These are phyloP conservation scores for Geoglossum cookeanum DNA, from an alignment of 2,329 filamentous ascomycete species.

Conservation along the genomic window DNA sequence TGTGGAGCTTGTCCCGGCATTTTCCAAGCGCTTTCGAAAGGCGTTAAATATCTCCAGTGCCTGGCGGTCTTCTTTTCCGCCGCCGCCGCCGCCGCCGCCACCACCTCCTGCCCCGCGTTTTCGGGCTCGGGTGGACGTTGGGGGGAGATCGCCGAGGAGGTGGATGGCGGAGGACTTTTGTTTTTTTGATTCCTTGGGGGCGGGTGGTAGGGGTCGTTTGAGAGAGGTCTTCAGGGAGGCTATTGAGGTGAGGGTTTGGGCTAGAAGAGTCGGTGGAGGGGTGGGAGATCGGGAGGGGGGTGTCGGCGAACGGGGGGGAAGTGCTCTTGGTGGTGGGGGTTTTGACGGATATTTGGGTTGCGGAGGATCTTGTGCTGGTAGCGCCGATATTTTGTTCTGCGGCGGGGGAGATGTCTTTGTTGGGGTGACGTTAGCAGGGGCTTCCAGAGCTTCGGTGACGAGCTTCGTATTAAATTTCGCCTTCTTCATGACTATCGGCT, in stretches of 20 bases:
- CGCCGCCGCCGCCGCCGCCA: conserved; percentile 30
- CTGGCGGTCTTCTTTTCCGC: conserved; percentile 36
- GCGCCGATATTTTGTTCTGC: background rate
- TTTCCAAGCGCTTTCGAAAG: conserved; percentile 61
- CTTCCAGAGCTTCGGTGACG: conserved; percentile 25
- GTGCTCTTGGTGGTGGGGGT: conserved; percentile 12
- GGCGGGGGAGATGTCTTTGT: no score
- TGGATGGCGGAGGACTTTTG: conserved; percentile 29
- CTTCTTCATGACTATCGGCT: conserved; percentile 48
- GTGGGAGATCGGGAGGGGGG: conserved; percentile 3
- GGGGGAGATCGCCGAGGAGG: conserved; percentile 54
- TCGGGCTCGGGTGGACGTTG: conserved; percentile 48
- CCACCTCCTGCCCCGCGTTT: conserved; percentile 40
- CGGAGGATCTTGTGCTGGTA: background rate
- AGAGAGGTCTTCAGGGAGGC: conserved; percentile 65
- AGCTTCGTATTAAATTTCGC: conserved; percentile 62
- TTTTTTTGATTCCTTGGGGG: conserved; percentile 34
- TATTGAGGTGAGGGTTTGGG: conserved; percentile 24
- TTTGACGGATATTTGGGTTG: background rate
- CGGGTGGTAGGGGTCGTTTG: conserved; percentile 36
- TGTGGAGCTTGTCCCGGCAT: conserved; percentile 4
- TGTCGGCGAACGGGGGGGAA: conserved; percentile 5
- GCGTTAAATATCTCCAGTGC: conserved; percentile 54
- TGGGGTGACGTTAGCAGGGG: background rate
- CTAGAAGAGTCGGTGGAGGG: conserved; percentile 13